Evolutionary conservation across 108 stramenopile species (phyloP).

Genomic region (Cyclotella atomus): DNA sequence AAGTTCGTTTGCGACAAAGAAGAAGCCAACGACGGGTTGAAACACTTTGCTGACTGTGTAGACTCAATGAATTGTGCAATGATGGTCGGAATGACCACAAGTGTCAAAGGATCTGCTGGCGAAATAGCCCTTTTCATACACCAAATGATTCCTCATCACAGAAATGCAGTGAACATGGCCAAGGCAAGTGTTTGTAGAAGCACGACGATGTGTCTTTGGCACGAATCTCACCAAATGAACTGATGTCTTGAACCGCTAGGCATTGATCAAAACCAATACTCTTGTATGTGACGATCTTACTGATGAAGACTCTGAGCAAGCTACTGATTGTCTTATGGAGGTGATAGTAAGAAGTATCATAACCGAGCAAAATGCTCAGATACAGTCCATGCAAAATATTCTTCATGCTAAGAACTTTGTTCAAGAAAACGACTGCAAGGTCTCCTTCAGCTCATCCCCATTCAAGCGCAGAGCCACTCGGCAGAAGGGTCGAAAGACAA

Average conservation of each 20-base stretch:
- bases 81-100: slow-evolving; percentile 68
- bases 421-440: slow-evolving; percentile 50
- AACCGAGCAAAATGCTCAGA: slow-evolving; percentile 79
- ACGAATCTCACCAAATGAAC: no score
- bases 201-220: no score
- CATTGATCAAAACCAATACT: slow-evolving; percentile 58
- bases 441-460: slow-evolving; percentile 9
- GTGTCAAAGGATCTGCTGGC: slow-evolving; percentile 7
- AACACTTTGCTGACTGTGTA: slow-evolving; percentile 56
- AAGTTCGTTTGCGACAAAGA: slow-evolving; percentile 55
- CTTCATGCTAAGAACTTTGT: slow-evolving; percentile 51
- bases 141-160: slow-evolving; percentile 95
- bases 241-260: no score
- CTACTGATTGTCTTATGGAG: slow-evolving; percentile 54
- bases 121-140: slow-evolving; percentile 66
- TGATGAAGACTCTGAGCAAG: slow-evolving; percentile 46
- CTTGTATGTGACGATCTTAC: slow-evolving; percentile 55
- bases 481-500: neutral
- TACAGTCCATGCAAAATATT: slow-evolving; percentile 73
- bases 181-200: no score
- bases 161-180: slow-evolving; percentile 95
- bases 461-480: neutral
- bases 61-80: slow-evolving; percentile 79
- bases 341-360: slow-evolving; percentile 70
- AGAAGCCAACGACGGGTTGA: neutral